A percentile compares a stretch with the other conserved stretches of the same genome.
Evolutionary conservation across 108 stramenopile species (phyloP).

Genomic region (Bacterosira constricta): DNA sequence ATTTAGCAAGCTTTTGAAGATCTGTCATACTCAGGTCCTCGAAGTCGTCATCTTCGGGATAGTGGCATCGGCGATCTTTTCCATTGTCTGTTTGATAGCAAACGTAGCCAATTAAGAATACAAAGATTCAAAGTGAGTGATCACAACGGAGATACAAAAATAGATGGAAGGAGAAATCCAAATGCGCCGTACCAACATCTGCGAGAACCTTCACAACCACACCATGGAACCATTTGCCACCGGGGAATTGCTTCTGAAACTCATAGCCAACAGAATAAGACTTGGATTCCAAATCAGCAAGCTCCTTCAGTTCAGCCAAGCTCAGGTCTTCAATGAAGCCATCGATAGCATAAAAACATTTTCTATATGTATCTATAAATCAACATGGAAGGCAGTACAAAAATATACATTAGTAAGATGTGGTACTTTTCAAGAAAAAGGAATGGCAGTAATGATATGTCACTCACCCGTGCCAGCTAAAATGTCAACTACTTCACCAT

Average conservation of each 20-base stretch:
- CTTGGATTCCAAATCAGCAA: slow-evolving; percentile 1
- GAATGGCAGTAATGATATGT: background rate
- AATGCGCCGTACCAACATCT: slow-evolving; percentile 9
- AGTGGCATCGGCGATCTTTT: slow-evolving; percentile 25
- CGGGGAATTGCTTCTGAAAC: slow-evolving; percentile 21
- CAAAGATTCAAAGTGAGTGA: background rate
- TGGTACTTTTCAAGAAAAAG: background rate
- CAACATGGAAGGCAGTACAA: background rate
- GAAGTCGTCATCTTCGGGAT: slow-evolving; percentile 26
- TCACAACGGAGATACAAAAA: background rate
- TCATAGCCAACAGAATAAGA: slow-evolving; percentile 9
- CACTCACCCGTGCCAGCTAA: slow-evolving; percentile 19
- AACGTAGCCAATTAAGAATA: background rate
- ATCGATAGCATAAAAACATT: slow-evolving; percentile 6
- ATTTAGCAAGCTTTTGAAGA: slow-evolving; percentile 9
- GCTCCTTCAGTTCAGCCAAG: background rate
- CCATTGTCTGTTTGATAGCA: slow-evolving; percentile 6
- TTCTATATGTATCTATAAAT: slow-evolving; percentile 14
- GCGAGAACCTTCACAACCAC: slow-evolving; percentile 21
- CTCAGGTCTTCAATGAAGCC: slow-evolving; percentile 24
- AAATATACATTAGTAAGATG: background rate
- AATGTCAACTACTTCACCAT: slow-evolving; percentile 21
- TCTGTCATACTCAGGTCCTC: slow-evolving; percentile 24
- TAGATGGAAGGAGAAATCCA: no score
- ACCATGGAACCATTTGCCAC: slow-evolving; percentile 23